A percentile compares a stretch with the other conserved stretches of the same genome.
Evolutionary conservation across 352 stramenopile species (phyloP).

Genomic region (Aphanomyces euteiches): DNA sequence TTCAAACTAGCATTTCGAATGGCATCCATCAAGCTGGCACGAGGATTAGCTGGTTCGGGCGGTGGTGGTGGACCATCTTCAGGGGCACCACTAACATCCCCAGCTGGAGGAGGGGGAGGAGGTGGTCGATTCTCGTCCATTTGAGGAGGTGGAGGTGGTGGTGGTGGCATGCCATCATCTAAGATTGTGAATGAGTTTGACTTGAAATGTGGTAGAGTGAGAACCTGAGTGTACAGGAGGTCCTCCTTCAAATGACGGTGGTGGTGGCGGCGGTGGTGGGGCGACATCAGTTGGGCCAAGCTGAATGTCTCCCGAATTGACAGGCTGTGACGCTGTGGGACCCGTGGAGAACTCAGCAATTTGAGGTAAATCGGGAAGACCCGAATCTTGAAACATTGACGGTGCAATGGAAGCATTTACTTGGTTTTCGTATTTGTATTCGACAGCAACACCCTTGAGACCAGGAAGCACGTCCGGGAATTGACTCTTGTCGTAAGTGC

Average conservation of each 20-base stretch:
- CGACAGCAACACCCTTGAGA: constrained; percentile 5
- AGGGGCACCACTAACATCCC: constrained; percentile 39
- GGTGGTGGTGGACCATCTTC: constrained; percentile 52
- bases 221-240: no score
- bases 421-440: constrained; percentile 55
- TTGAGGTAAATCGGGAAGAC: constrained; percentile 59
- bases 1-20: constrained; percentile 24
- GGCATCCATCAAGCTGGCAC: constrained; percentile 21
- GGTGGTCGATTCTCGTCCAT: constrained; percentile 29
- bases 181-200: no score
- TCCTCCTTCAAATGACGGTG: not conserved
- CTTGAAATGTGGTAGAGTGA: no score
- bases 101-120: constrained; percentile 52
- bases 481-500: constrained; percentile 8
- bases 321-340: constrained; percentile 59
- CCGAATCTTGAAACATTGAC: constrained; percentile 80
- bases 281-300: constrained; percentile 64
- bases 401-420: constrained; percentile 50
- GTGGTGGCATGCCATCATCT: not conserved
- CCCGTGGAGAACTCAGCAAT: constrained; percentile 63
- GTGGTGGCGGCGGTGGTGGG: constrained; percentile 38
- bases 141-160: constrained; percentile 41
- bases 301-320: constrained; percentile 42
- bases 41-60: constrained; percentile 30
- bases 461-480: constrained; percentile 12